phyloP scores from a whole-genome alignment of 495 filamentous ascomycete species.

The Aspergillus olivimuriae region DNA sequence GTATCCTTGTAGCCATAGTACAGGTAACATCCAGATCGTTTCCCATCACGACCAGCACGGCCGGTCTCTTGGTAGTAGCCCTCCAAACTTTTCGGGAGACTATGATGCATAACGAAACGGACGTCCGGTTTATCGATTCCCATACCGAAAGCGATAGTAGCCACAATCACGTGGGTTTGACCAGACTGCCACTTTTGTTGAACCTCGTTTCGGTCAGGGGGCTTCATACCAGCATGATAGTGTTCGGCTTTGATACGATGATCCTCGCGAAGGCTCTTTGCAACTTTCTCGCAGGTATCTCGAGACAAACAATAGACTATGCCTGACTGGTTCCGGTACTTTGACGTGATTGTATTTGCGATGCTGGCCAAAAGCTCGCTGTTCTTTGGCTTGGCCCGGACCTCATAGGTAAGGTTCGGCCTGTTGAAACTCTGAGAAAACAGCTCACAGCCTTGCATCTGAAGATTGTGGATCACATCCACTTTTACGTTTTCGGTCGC shows the following conservation, averaged over 20 bases:
- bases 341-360: slow-evolving; percentile 58
- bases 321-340: slow-evolving; percentile 66
- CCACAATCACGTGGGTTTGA: slow-evolving; percentile 79
- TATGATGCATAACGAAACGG: slow-evolving; percentile 89
- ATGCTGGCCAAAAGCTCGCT: slow-evolving; percentile 59
- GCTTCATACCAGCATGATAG: slow-evolving; percentile 76
- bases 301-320: slow-evolving; percentile 94
- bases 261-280: slow-evolving; percentile 53
- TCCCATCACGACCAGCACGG: slow-evolving; percentile 85
- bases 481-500: slow-evolving; percentile 87
- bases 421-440: slow-evolving; percentile 93
- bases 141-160: slow-evolving; percentile 99
- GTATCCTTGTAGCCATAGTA: slow-evolving; percentile 78
- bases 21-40: slow-evolving; percentile 80
- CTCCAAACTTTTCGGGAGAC: slow-evolving; percentile 89
- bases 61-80: slow-evolving; percentile 98
- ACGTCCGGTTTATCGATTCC: slow-evolving; percentile 97
- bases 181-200: slow-evolving; percentile 81
- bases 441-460: slow-evolving; percentile 65
- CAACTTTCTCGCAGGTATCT: slow-evolving; percentile 72
- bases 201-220: slow-evolving; percentile 54
- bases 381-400: slow-evolving; percentile 52
- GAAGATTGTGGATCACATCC: slow-evolving; percentile 83
- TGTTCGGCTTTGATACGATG: slow-evolving; percentile 66
- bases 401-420: slow-evolving; percentile 83